Evolutionary conservation across 225 moss, liverwort and hornwort species (phyloP).

Genomic region (Marchantia paleacea): DNA sequence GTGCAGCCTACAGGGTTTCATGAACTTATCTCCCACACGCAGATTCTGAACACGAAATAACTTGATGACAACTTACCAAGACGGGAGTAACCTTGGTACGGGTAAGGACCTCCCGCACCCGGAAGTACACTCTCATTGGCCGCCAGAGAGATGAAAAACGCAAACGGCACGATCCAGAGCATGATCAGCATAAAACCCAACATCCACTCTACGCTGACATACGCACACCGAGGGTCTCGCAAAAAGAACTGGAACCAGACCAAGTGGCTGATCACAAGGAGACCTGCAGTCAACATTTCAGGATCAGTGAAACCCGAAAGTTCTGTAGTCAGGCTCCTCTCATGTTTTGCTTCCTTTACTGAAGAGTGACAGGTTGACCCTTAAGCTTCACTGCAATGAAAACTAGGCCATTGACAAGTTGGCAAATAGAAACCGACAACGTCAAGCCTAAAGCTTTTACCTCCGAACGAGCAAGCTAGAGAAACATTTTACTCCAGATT

Average conservation of each 20-base stretch:
- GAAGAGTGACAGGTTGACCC: too few relatives aligned
- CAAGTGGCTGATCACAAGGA: constrained; percentile 66
- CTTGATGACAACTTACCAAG: constrained; percentile 29
- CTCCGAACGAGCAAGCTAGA: not conserved
- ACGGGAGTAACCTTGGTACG: constrained; percentile 42
- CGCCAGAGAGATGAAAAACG: constrained; percentile 87
- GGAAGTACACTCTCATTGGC: constrained; percentile 97
- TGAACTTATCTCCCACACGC: not conserved
- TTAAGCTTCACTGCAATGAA: too few relatives aligned
- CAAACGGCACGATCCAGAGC: constrained; percentile 88
- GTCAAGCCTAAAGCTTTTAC: not conserved
- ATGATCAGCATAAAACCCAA: constrained; percentile 88
- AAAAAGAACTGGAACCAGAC: constrained; percentile 84
- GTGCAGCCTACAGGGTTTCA: not conserved
- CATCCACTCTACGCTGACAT: constrained; percentile 80
- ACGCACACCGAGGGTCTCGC: constrained; percentile 76
- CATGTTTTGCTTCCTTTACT: too few relatives aligned
- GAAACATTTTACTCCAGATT: not conserved
- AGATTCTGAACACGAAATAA: not conserved
- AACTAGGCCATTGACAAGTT: too few relatives aligned
- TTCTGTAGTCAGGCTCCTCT: too few relatives aligned
- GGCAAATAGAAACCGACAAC: too few relatives aligned
- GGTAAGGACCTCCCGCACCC: constrained; percentile 48
- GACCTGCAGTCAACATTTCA: constrained; percentile 23
- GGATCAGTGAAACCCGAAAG: not conserved